phyloP scores from a whole-genome alignment of 2,329 filamentous ascomycete species.

The Metarhizium guizhouense region DNA sequence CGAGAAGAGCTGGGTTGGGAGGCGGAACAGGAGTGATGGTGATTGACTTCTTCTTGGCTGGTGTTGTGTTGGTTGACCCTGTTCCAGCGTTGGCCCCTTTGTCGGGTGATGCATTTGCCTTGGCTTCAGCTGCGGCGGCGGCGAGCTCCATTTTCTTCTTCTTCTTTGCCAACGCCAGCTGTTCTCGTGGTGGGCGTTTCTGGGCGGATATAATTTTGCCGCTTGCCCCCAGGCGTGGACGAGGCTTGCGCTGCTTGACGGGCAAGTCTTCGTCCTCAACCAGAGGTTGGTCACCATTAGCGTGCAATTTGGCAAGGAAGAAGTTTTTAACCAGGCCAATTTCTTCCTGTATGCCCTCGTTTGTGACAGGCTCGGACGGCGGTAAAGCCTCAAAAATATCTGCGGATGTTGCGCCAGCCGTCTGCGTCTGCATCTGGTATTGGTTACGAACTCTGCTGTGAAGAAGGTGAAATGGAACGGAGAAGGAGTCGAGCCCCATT shows the following conservation, averaged over 20 bases:
- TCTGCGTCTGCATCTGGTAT: slow-evolving; percentile 65
- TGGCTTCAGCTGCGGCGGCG: slow-evolving; percentile 44
- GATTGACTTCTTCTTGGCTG: slow-evolving; percentile 45
- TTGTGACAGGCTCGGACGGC: slow-evolving; percentile 67
- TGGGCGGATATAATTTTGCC: slow-evolving; percentile 82
- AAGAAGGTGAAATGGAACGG: slow-evolving; percentile 86
- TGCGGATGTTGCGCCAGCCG: slow-evolving; percentile 47
- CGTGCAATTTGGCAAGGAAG: slow-evolving; percentile 81
- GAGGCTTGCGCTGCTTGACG: slow-evolving; percentile 73
- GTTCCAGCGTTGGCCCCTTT: slow-evolving; percentile 15
- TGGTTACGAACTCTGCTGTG: slow-evolving; percentile 83
- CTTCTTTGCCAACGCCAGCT: slow-evolving; percentile 77
- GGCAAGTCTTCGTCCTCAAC: slow-evolving; percentile 93
- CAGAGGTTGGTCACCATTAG: slow-evolving; percentile 70
- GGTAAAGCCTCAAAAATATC: slow-evolving; percentile 60
- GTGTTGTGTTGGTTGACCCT: slow-evolving; percentile 28
- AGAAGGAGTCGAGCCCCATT: slow-evolving; percentile 77
- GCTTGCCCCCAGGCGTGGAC: slow-evolving; percentile 57
- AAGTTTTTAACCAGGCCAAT: slow-evolving; percentile 87
- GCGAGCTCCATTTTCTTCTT: slow-evolving; percentile 63
- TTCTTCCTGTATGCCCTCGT: slow-evolving; percentile 67
- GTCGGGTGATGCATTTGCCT: slow-evolving; percentile 26
- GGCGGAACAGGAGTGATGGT: slow-evolving; percentile 25
- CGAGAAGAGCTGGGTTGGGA: slow-evolving; percentile 30
- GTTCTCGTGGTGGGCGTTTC: slow-evolving; percentile 74